phyloP scores from a whole-genome alignment of 768 basidiomycete species.

The Hypsizygus marmoreus region DNA sequence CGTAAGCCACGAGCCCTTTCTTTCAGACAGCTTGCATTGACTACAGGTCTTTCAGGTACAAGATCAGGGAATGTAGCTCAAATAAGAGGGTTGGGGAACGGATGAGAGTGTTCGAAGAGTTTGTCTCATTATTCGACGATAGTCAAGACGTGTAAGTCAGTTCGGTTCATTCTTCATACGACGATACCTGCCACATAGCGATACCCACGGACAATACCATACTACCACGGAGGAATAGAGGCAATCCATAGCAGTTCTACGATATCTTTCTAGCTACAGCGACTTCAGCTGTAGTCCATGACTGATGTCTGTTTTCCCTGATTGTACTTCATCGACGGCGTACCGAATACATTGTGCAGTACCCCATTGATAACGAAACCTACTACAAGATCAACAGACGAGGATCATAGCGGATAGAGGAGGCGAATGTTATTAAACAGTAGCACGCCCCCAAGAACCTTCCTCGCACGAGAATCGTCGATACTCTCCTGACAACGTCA shows the following conservation, averaged over 20 bases:
- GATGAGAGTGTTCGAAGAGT: slow-evolving; percentile 43
- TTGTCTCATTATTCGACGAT: slow-evolving; percentile 43
- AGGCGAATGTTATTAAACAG: too few species aligned
- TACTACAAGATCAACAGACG: slow-evolving; percentile 5
- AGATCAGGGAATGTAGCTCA: slow-evolving; percentile 33
- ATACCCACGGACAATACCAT: too few species aligned
- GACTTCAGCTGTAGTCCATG: slow-evolving; percentile 23
- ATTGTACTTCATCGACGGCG: slow-evolving; percentile 33
- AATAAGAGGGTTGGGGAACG: slow-evolving; percentile 37
- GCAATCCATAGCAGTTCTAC: too few species aligned
- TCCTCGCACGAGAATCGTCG: slow-evolving; percentile 35
- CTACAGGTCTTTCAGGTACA: slow-evolving; percentile 26
- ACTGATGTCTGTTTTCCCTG: slow-evolving; percentile 19
- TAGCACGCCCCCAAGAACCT: slow-evolving; percentile 28
- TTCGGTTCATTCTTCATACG: neutral
- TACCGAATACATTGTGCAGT: slow-evolving; percentile 32
- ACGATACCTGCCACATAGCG: too few species aligned
- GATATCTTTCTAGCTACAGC: neutral
- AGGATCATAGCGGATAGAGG: neutral
- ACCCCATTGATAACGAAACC: slow-evolving; percentile 33
- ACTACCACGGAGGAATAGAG: too few species aligned
- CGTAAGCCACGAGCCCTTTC: slow-evolving; percentile 22
- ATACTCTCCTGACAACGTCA: slow-evolving; percentile 14
- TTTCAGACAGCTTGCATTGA: neutral
- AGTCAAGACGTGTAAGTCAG: slow-evolving; percentile 6